Evolutionary conservation across 306 rosid genomes (phyloP), one percentile per base, ranked within the genome.

Genomic region (Delonix regia): DNA sequence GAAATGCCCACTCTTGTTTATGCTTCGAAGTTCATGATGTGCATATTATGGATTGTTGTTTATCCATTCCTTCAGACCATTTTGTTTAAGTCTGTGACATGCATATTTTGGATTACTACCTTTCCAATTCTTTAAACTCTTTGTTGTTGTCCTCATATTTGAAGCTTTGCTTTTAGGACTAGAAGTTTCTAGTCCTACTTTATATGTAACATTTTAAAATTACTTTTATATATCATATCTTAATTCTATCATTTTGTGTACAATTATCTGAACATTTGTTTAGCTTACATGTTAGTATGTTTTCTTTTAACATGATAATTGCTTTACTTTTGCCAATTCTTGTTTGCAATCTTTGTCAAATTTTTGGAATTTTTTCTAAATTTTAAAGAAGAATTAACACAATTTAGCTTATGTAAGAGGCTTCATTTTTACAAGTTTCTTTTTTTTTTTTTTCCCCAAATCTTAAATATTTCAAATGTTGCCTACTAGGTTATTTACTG

Each of bases 381-480:
- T 41, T 33, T 21, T 60, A 33, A 74, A 49, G 68, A 19, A 47
- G 57, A 60, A 38, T 33, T 19, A 18, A 22, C 6, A 16, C 18
- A 49, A 16, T 66, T 69, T 48, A 49, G 53, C 22, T 30, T 30
- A 65, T 25, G 61, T 72, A 34, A 48, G 52, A 66, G 44, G 66
- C 61, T 34, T 69, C 67, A 27, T 73, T 49, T 60, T 47, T 34
- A 33, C 49, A n/a, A 25, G 33, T 44, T 63, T 52, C 56, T 48
- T 60, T 74, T 51, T 70, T 60, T 74, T 51, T 70, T 36, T 66
- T 73, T 30, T 34, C 44, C 67, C 42, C 33, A 6, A 65, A 15
- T 41, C 30, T 25, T 18, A 19, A 56, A 33, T 65, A 12, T 57
- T 15, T 56, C 25, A 82, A 59, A 21, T 48, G 51, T 15, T 36